These are phyloP conservation scores for Guillardia theta DNA, from an alignment of 78 protist species.

Conservation along the genomic window DNA sequence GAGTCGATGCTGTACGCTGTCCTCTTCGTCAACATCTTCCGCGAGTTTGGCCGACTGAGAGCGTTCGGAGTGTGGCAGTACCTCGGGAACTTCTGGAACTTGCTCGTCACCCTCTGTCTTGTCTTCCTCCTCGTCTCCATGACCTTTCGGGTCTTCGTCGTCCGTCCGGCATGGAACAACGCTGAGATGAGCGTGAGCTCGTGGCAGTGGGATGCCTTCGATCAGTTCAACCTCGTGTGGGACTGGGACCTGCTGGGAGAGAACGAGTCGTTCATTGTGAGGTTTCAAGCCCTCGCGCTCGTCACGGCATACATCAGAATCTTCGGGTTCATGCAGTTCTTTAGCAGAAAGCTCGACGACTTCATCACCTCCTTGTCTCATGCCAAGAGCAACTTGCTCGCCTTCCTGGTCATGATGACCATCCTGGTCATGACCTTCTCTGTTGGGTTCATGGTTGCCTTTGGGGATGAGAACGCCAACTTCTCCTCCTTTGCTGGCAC, in stretches of 20 bases:
- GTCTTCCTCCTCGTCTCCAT: not conserved
- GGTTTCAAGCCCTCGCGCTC: not conserved
- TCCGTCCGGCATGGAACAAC: not conserved
- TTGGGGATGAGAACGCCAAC: not conserved
- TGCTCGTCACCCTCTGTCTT: not conserved
- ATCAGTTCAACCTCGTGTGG: not conserved
- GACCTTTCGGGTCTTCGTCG: not conserved
- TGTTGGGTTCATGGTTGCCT: not conserved
- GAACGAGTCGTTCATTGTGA: not conserved
- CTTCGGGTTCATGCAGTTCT: not conserved
- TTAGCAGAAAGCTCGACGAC: not conserved
- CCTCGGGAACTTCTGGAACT: not conserved
- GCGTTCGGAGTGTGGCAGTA: not conserved
- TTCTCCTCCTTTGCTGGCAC: not conserved
- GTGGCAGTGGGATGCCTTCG: too few species aligned
- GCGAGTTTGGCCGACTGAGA: not conserved
- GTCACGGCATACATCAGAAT: not conserved
- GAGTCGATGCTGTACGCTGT: not conserved
- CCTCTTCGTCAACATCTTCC: not conserved
- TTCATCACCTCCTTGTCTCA: not conserved
- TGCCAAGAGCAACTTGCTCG: not conserved
- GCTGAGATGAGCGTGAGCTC: not conserved
- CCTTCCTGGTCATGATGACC: not conserved
- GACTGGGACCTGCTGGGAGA: not conserved
- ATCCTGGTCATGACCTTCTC: not conserved